These are phyloP conservation scores for Amoebophrya sp. DNA, from an alignment of 169 alveolate species.

Conservation along the genomic window DNA sequence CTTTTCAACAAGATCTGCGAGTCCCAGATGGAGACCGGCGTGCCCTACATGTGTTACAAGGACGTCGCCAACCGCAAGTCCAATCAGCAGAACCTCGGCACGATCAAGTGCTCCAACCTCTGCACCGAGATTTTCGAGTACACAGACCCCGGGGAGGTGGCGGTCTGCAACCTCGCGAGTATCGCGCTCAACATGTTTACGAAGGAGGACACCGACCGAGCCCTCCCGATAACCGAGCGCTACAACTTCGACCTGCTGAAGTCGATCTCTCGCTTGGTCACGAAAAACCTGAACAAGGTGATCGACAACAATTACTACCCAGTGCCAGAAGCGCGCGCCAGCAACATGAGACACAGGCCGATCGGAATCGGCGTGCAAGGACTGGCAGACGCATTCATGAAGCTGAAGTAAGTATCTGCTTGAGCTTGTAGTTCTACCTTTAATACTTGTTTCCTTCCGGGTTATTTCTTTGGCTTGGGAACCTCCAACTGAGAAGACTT, in stretches of 20 bases:
- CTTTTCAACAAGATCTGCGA: constrained; percentile 91
- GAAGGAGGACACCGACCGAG: constrained; percentile 24
- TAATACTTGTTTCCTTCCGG: neutral
- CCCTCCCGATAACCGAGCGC: constrained; percentile 9
- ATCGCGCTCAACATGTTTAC: constrained; percentile 71
- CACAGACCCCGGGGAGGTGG: constrained; percentile 92
- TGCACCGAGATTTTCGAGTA: constrained; percentile 95
- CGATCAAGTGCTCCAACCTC: constrained; percentile 83
- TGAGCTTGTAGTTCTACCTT: too few species aligned
- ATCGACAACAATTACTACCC: constrained; percentile 94
- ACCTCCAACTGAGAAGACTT: too few species aligned
- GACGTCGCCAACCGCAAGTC: constrained; percentile 78
- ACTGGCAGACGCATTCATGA: constrained; percentile 86
- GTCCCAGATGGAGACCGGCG: constrained; percentile 96
- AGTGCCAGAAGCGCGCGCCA: constrained; percentile 73
- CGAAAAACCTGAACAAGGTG: constrained; percentile 83
- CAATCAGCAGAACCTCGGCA: constrained; percentile 93
- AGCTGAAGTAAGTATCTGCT: constrained; percentile 37
- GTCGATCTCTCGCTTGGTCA: constrained; percentile 45
- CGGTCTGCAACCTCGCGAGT: constrained; percentile 97
- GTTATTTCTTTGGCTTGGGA: too few species aligned
- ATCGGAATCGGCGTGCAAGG: constrained; percentile 98
- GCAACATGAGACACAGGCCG: constrained; percentile 94
- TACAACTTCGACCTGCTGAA: constrained; percentile 48
- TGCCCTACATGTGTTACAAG: constrained; percentile 95